Base-by-base conservation (phyloP, 192 early-diverging fungal genomes). In the Coemansia sp. region DNA sequence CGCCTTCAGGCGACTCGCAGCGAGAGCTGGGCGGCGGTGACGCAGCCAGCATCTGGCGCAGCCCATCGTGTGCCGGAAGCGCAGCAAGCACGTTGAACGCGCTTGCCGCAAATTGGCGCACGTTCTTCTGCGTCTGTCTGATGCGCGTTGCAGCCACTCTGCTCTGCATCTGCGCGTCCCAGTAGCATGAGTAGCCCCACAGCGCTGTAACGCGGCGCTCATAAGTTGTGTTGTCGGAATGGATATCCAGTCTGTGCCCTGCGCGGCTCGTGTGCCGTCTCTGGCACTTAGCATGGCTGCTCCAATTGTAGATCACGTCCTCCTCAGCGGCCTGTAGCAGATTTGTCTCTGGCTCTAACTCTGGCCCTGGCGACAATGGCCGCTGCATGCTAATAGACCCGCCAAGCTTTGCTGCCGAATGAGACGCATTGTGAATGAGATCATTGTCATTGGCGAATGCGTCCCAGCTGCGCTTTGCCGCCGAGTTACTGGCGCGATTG, bases 181-280 rank as follows among this genome's bases (percentile, higher is more conserved):
- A 76, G 31, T 54, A 49, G 50, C 73, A 76, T 12, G 73, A 62
- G 16, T 22, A 19, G 14, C 49, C 54, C 73, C 73, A 76, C 44
- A 76, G 59, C 1, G 53, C 24, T 7, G 62, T 40, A 9, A 75
- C 44, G 0, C 44, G 54, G 16, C 2, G 29, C 45, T 45, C 53
- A 35, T 61, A 64, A 4, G 54, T 61, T 22, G 4, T 19, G 3
- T 14, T 31, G 2, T 35, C 48, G 5, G 44, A 18, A 8, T 47
- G 14, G 18, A 1, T 11, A 33, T 4, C 7, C 25, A 29, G 25
- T 1, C 12, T 9, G 27, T 7, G 28, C 16, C 5, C 35, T 18
- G 23, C 0, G 14, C 40, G 10, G 10, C 27, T 12, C 16, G 11
- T 53, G 25, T 51, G 19, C 21, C 25, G 21, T 14, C 51, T 47